Evolutionary conservation across 1,284 basidiomycete genomes (phyloP).

Genomic region (Abortiporus biennis): DNA sequence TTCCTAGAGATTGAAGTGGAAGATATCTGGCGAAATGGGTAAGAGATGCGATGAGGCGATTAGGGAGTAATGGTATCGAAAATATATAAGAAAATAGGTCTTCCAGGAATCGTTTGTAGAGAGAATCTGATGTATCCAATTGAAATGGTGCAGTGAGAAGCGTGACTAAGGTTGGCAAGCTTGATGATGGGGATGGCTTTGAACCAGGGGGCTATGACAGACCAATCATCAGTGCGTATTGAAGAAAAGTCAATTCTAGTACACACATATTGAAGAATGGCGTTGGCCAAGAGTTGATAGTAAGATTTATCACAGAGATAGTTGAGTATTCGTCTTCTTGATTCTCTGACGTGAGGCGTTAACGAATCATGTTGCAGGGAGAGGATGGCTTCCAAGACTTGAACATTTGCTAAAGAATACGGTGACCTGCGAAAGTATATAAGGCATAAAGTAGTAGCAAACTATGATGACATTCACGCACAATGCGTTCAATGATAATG

Average conservation of each 20-base stretch:
- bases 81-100: conserved; percentile 45
- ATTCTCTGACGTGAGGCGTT: neutral
- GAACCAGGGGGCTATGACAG: conserved; percentile 34
- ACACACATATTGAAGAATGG: neutral
- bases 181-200: conserved; percentile 24
- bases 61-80: conserved; percentile 59
- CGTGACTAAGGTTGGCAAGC: conserved; percentile 36
- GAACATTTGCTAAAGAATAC: neutral
- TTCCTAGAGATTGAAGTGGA: conserved; percentile 33
- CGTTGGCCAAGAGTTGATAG: neutral
- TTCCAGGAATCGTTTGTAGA: conserved; percentile 21
- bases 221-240: neutral
- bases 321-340: no score
- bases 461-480: no score
- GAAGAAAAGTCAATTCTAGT: no score
- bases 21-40: conserved; percentile 37
- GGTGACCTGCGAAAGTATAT: neutral
- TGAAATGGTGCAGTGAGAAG: conserved; percentile 36
- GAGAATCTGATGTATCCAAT: conserved; percentile 19
- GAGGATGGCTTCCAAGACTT: neutral
- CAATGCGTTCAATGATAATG: conserved; percentile 1
- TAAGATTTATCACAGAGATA: neutral
- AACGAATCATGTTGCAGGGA: neutral
- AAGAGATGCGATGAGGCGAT: conserved; percentile 55
- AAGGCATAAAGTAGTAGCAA: no score